Base-by-base conservation (phyloP, 164 flowering plant genomes). In the Malania oleifera region DNA sequence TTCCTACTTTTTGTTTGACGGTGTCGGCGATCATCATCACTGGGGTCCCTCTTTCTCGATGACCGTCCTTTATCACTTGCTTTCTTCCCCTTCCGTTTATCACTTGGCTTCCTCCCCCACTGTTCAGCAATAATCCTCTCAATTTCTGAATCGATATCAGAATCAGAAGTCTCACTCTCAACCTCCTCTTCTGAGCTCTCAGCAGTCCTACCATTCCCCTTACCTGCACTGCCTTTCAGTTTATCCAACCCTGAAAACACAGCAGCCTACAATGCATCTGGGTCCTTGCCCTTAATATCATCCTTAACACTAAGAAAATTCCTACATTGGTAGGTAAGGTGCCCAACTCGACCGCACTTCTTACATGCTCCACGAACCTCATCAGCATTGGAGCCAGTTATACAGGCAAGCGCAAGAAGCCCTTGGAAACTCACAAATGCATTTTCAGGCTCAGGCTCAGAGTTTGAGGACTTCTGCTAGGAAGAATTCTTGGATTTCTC, bases 271-370 rank as follows among this genome's bases (percentile, higher is more conserved):
- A 89, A 64, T 10, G 74, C 80, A 43, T 62, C 83, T 0, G 68
- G 50, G 27, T 82, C 87, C 59, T 86, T 86, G 41, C 80, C 92
- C 49, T 77, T 83, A 31, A n/a, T 52, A 24, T 84, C 90, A 17
- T 80, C 87, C 77, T 90, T 93, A 26, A 82, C 53, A 37, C 91
- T 90, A 23, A 93, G 60, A 52, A 93, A 90, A 47, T 93, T 93
- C 69, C 95, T 76, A 47, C 99, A 93, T 72, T 88, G 92, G 68
- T 77, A 86, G 1, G 84, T 82, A 28, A 93, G 77, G 60, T 93
- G 97, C 18, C 99, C 97, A 26, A 93, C 97, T 39, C 97, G 88
- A 27, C 96, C 96, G 63, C 99, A 93, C 66, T 73, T 93, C 81
- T 85, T 88, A 72, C 99, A 93, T 23, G 95, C 74, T 12, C 97